Evolutionary conservation across 495 filamentous ascomycete species (phyloP), one percentile per base, ranked within the genome.

Genomic region (Xylaria flabelliformis): DNA sequence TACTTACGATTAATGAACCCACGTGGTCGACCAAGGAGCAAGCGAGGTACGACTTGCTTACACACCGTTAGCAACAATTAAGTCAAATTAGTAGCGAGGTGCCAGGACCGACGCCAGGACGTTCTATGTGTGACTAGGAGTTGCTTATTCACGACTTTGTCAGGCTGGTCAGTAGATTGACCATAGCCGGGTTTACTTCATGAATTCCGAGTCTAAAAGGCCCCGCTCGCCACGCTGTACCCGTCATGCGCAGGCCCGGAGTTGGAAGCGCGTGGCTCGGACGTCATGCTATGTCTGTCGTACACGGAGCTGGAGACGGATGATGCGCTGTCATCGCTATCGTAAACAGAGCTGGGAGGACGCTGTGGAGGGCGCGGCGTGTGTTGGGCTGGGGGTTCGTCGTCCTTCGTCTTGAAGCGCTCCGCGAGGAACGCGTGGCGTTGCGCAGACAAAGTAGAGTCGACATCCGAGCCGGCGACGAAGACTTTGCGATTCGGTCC

Each of bases 341-440:
- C 44, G 24, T 67, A 67, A 4, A 67, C 8, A 12, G 64, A 67
- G 32, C 46, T 67, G 15, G 64, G 3, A n/a, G 65, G 34, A 32
- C 32, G 41, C 26, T 26, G 39, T 5, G 36, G 8, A 51, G 64
- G 64, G 32, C 46, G 41, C 9, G 46, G 41, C n/a, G 41, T 12
- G 32, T 1, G n/a, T 12, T 13, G 44, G 53, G 34, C 1, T 10
- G 36, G n/a, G 10, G 12, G 26, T 26, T 56, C 26, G n/a, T 26
- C 48, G 21, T 64, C 50, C 10, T 69, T 56, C n/a, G 51, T 26
- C 61, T 59, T 56, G 36, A 63, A 64, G 1, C 69, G 69, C 0
- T 70, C 48, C 59, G n/a, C 48, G 15, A 73, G 65, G 48, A 69
- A 73, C 19, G 68, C 19, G 0, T 59, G 64, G 19, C 65, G 56